Percentiles rank a stretch among this genome's conserved stretches.
Conservation (phyloP, 805 yeast species). For the Saturnispora diversa region DNA sequence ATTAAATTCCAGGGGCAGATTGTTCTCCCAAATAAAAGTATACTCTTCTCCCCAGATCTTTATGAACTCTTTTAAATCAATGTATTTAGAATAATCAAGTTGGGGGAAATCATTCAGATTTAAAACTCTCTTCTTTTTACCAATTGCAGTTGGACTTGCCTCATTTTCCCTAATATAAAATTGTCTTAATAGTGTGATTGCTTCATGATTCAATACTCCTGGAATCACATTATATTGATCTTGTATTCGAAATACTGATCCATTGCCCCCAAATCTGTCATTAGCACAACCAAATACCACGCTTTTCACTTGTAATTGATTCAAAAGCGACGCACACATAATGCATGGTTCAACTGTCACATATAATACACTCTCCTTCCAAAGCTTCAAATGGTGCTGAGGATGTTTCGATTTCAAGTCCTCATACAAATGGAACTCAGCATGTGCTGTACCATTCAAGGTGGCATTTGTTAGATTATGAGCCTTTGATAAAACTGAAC, state of each 20-base stretch:
- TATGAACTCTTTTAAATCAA: constrained; percentile 43
- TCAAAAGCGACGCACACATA: constrained; percentile 91
- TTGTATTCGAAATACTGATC: constrained; percentile 65
- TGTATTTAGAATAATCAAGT: constrained; percentile 46
- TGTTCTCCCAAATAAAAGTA: constrained; percentile 20
- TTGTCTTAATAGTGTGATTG: constrained; percentile 68
- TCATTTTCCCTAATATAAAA: constrained; percentile 83
- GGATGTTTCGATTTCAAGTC: constrained; percentile 34
- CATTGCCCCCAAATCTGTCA: constrained; percentile 95
- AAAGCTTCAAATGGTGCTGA: constrained; percentile 27
- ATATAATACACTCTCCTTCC: constrained; percentile 58
- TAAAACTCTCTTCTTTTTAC: constrained; percentile 59
- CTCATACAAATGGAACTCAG: constrained; percentile 80
- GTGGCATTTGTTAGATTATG: constrained; percentile 82
- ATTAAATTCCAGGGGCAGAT: constrained; percentile 23
- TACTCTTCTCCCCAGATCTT: constrained; percentile 40
- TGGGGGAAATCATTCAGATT: constrained; percentile 52
- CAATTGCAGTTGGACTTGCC: constrained; percentile 73
- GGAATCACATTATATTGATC: constrained; percentile 37
- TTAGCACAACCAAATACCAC: constrained; percentile 92
- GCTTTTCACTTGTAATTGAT: constrained; percentile 64
- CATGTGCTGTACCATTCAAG: constrained; percentile 83
- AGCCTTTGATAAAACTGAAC: constrained; percentile 59
- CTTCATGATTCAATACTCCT: constrained; percentile 73
- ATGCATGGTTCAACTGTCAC: constrained; percentile 98